These are phyloP conservation scores for Saccharomyces paradoxus DNA, from an alignment of 805 yeast genomes.

Conservation along the genomic window DNA sequence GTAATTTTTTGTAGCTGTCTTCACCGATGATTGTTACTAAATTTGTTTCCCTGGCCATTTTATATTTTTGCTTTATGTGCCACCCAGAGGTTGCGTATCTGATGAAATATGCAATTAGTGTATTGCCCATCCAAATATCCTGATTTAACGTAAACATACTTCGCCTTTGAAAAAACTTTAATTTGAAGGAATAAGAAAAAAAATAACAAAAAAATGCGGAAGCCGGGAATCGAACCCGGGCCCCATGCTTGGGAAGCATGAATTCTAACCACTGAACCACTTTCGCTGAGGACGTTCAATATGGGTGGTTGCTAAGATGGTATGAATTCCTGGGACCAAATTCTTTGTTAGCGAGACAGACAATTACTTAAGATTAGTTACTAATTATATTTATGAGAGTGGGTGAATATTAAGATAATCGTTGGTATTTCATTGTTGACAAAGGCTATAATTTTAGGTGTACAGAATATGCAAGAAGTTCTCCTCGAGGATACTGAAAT, in stretches of 20 bases:
- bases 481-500: no score
- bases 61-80: background rate
- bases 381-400: no score
- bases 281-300: slow-evolving; percentile 9
- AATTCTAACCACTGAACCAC: slow-evolving; percentile 28
- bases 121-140: background rate
- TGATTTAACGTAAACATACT: background rate
- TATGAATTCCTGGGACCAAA: no score
- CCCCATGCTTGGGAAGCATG: slow-evolving; percentile 29
- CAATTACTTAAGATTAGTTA: no score
- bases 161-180: background rate
- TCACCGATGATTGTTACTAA: slow-evolving; percentile 22
- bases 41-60: slow-evolving; percentile 18
- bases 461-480: no score
- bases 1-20: slow-evolving; percentile 20
- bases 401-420: no score
- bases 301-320: background rate
- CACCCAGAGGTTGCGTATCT: background rate
- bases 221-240: slow-evolving; percentile 32
- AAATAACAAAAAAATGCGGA: slow-evolving; percentile 14
- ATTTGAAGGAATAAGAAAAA: background rate
- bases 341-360: no score
- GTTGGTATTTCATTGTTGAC: no score
- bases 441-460: no score
- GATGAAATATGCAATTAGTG: background rate